Base-by-base conservation (phyloP, 139 green algal genomes). In the Chlamydomonas asymmetrica region DNA sequence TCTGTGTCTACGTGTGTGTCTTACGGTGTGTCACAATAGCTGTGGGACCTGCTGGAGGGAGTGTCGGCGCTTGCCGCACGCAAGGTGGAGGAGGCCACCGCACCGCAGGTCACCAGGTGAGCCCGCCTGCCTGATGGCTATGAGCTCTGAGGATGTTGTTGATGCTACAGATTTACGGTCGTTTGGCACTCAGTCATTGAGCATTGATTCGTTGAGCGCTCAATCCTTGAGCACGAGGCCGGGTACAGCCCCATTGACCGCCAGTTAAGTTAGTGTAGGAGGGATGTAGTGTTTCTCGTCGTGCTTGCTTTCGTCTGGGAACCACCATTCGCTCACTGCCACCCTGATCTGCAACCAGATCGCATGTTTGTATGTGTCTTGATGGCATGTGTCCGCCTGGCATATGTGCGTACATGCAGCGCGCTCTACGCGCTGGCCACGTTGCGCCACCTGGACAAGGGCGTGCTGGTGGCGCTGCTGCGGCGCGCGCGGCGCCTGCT, bases 381-480 rank as follows among this genome's bases (percentile, higher is more conserved):
- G n/a, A n/a, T n/a, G n/a, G n/a, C n/a, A n/a, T n/a, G n/a, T n/a
- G n/a, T n/a, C n/a, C n/a, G n/a, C n/a, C n/a, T n/a, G n/a, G n/a
- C n/a, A n/a, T n/a, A n/a, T n/a, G n/a, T n/a, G 5, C 27, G 38
- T 50, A 32, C 48, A 7, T 7, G 25, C 70, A 76, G 70, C 39
- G 41, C 69, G 71, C 59, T 77, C 23, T 39, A 23, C 29, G 48
- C 59, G 20, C 32, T 77, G 31, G 23, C 61, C 20, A 32, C 32
- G 27, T 49, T 77, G 71, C 71, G 71, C n/a, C 31, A 77, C 57
- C 59, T 77, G 71, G 71, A 77, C 1, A 32, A 77, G 71, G 16
- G 40, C 7, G 59, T 77, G 57, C 34, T 77, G 71, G 71, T 77
- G 59, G 71, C 23, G 60, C 71, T 77, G 71, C 60, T 77, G 59